Percentiles rank a stretch among this genome's conserved stretches.
Conservation (phyloP, 1,284 basidiomycete species). For the Microbotryum violaceum region DNA sequence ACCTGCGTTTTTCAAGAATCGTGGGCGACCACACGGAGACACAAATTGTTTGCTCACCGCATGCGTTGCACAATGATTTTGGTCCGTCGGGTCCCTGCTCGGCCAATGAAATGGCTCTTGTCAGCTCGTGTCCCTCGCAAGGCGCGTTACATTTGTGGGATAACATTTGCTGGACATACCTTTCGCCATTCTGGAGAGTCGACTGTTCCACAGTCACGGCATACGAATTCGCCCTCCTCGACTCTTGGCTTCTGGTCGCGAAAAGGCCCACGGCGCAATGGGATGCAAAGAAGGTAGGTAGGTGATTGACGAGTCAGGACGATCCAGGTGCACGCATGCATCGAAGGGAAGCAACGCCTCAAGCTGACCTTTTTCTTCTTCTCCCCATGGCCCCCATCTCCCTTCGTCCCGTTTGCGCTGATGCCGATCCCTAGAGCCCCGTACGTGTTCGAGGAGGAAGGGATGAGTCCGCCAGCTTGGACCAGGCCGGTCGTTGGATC, state of each 20-base stretch:
- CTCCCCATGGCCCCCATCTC: conserved; percentile 20
- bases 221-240: conserved; percentile 58
- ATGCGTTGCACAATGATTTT: conserved; percentile 32
- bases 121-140: not conserved
- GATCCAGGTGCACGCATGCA: conserved; percentile 54
- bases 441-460: conserved; percentile 32
- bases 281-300: too few relatives aligned
- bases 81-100: conserved; percentile 31
- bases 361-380: conserved; percentile 34
- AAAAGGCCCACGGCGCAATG: not conserved
- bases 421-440: conserved; percentile 35
- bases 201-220: conserved; percentile 31
- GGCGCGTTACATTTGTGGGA: too few relatives aligned
- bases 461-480: conserved; percentile 28
- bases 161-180: conserved; percentile 5
- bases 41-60: conserved; percentile 26
- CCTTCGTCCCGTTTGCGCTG: conserved; percentile 22
- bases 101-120: not conserved
- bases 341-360: conserved; percentile 51
- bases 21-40: not conserved
- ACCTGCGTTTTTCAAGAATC: not conserved
- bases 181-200: conserved; percentile 39
- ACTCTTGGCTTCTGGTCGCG: conserved; percentile 56
- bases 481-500: conserved; percentile 31
- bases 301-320: not conserved